Evolutionary conservation across 1,139 yeast species (phyloP), one percentile per base, ranked within the genome.

Genomic region (Taphrina wiesneri): DNA sequence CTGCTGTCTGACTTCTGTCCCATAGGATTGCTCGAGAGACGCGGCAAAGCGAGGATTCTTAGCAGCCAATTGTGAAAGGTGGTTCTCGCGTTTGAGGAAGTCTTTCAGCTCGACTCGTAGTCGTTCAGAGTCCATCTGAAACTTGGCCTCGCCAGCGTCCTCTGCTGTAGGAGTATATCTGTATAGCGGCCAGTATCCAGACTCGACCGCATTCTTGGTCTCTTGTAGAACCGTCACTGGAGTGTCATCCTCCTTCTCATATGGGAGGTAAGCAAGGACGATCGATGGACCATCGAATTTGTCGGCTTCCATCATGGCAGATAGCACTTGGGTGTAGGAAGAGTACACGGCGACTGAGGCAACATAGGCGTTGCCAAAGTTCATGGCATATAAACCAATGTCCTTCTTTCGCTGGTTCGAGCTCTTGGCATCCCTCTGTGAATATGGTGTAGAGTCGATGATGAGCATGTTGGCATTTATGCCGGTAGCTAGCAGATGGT

Each of bases 121-220:
- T 69, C 86, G 86, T 26, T 93, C 86, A 9, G 97, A 91, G 75
- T 92, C 97, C 68, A 92, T 82, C 72, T 85, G 85, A 81, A 92
- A 91, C 41, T 81, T 77, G 36, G 86, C 84, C 23, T 62, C 49
- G 13, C 65, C 68, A 21, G 80, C 82, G 23, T 77, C 76, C 47
- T 77, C 79, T 43, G 80, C 74, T 7, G 74, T 71, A 66, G 97
- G 97, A 72, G 90, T 83, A 78, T 83, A 92, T 76, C 97, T 83
- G 79, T 92, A 92, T 70, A 92, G 82, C 61, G 99, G 99, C 96
- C 97, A 91, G 79, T 87, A 87, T 19, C 99, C 99, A 56, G 92
- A 81, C 73, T 90, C 97, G 62, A 92, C 96, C 25, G 97, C 96
- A 70, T 79, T 81, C 77, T 92, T 93, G 52, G 98, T 91, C 76